Base-by-base conservation (phyloP, 495 filamentous ascomycete species). In the Penicillium canescens region DNA sequence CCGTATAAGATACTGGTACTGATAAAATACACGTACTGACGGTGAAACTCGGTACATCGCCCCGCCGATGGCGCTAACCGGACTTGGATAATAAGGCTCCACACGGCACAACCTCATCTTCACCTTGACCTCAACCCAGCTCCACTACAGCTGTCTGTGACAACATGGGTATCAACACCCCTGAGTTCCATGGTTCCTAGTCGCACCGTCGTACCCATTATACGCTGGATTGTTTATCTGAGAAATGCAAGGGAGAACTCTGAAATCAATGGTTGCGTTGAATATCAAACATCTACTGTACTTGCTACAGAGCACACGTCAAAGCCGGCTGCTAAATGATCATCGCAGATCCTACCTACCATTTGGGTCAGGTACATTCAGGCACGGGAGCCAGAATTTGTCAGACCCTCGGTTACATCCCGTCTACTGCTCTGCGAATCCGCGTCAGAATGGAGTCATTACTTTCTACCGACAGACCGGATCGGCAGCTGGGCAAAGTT, bases 71-170 rank as follows among this genome's bases (percentile, higher is more conserved):
- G 20, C 5, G 40, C 40, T 42, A 42, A 10, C 20, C 40, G 0
- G 0, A n/a, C 10, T 41, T 3, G 38, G 38, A 16, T 6, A 26
- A 10, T 12, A 2, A 16, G 24, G 36, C 11, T 20, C 40, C 40
- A 42, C 40, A 24, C 40, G 40, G 40, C 40, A 42, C 40, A 23
- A 42, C 24, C 40, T 42, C 24, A 42, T 42, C 40, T 42, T 42
- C 40, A 24, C 10, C 40, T 42, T 42, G 20, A 42, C 13, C 20
- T n/a, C 18, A 16, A 16, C 9, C n/a, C 2, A 4, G 10, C 38
- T 41, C 38, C 38, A 41, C 38, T 4, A 41, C 20, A 41, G 38
- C 38, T 41, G 28, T 31, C 28, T 31, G 28, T 31, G 28, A 31
- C 28, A 31, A 31, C 7, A 31, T 31, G 28, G 28, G 28, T 31